Evolutionary conservation across 495 filamentous ascomycete species (phyloP).

Genomic region (Thozetella sp.): DNA sequence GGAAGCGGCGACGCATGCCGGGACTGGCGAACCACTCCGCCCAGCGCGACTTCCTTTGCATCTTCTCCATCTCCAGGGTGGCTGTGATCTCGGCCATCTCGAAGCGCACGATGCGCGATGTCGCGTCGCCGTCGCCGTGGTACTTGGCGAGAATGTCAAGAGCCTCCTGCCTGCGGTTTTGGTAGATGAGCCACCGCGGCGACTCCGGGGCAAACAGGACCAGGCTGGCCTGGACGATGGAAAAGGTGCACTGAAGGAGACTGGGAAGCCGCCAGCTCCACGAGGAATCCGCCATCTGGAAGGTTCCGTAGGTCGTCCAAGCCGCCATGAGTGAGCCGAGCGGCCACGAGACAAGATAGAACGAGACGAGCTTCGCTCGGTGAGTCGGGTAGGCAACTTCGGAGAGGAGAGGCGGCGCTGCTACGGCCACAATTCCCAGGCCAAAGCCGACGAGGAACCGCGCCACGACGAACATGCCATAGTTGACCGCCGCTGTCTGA

Average conservation of each 20-base stretch:
- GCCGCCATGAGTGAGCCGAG: conserved; percentile 46
- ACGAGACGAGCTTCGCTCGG: conserved; percentile 52
- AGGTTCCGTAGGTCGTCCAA: conserved; percentile 41
- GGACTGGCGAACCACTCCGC: conserved; percentile 45
- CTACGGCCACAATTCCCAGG: conserved; percentile 45
- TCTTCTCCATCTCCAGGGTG: conserved; percentile 52
- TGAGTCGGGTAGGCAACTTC: conserved; percentile 58
- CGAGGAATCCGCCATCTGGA: conserved; percentile 27
- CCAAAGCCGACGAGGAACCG: conserved; percentile 50
- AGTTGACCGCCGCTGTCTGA: conserved; percentile 42
- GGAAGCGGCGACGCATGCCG: conserved; percentile 34
- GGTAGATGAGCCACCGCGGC: conserved; percentile 54
- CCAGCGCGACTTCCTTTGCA: conserved; percentile 47
- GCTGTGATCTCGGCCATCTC: conserved; percentile 56
- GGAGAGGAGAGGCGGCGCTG: conserved; percentile 50
- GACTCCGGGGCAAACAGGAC: conserved; percentile 51
- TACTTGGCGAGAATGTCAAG: conserved; percentile 54
- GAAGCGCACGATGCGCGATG: conserved; percentile 49
- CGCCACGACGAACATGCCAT: conserved; percentile 41
- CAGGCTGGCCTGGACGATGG: conserved; percentile 29
- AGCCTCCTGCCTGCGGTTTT: conserved; percentile 56
- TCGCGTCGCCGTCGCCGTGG: conserved; percentile 55
- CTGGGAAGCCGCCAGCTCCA: conserved; percentile 47
- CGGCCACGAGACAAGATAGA: conserved; percentile 58
- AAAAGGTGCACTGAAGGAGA: conserved; percentile 39